Base-by-base conservation (phyloP, 768 basidiomycete genomes). In the Gautieria morchelliformis region DNA sequence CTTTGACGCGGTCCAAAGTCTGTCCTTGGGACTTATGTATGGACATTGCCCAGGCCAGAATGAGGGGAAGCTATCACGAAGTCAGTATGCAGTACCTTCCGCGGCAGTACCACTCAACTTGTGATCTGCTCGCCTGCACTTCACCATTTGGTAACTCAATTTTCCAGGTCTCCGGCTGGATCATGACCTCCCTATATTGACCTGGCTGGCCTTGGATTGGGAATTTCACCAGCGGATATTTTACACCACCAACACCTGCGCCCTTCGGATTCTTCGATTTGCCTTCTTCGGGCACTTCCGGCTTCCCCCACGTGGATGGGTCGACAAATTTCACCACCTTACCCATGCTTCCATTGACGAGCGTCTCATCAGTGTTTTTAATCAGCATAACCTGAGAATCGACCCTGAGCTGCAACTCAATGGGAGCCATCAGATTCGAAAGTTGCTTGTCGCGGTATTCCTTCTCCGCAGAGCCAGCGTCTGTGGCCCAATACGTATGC, bases 1-100 rank as follows among this genome's bases (percentile, higher is more conserved):
- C 94, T 66, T 89, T 95, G 63, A 98, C 94, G 47, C 92, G 83
- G 24, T 93, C 88, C 10, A 99, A 75, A 0, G 96, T 98, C 69
- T 98, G 96, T 10, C 96, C 96, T 69, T 99, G 96, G 11, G 89
- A 89, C 68, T 99, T 99, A 70, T 99, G 96, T 61, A 98, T 98
- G 48, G 87, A 90, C 91, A 97, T 95, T 0, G 95, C 94, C 95
- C 94, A 98, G 0, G 94, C 80, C 40, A 95, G 76, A 59, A 96
- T 93, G 24, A 97, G 68, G 0, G 91, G 92, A 1, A 95, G 68
- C 90, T 94, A 62, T 10, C 27, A 11, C 35, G 17, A n/a, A 32
- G 46, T 45, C n/a, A 58, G 45, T 40, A 20, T 58, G 42, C n/a
- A 58, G 45, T 40, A 20, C 57, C 42, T 17, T 46, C 19, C 32